A percentile compares a stretch with the other conserved stretches of the same genome.
These are phyloP conservation scores for Gentiana macrophylla DNA, from an alignment of 257 asterid genomes.

Conservation along the genomic window DNA sequence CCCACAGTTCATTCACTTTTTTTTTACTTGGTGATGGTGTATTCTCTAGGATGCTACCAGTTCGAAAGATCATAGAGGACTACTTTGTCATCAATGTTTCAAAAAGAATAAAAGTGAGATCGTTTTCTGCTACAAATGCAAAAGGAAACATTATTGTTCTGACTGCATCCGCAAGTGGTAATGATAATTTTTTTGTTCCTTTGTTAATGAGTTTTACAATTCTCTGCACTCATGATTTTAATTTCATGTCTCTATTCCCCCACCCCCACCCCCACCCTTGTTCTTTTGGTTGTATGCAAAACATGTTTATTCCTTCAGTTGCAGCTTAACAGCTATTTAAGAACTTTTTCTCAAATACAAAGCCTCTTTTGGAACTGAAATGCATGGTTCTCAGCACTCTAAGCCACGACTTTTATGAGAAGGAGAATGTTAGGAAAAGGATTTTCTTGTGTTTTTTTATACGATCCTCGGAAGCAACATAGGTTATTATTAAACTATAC, in stretches of 20 bases:
- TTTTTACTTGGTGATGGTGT: slow-evolving; percentile 1
- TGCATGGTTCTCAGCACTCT: not conserved
- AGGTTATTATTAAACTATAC: too few relatives aligned
- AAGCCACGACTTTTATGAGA: too few relatives aligned
- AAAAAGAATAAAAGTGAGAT: slow-evolving; percentile 22
- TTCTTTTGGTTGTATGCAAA: not conserved
- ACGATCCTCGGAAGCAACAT: too few relatives aligned
- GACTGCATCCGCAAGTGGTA: slow-evolving; percentile 68
- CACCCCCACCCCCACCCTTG: not conserved
- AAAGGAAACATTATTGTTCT: slow-evolving; percentile 49
- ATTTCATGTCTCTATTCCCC: not conserved
- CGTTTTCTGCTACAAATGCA: slow-evolving; percentile 53
- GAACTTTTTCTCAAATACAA: too few relatives aligned
- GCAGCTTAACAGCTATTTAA: too few relatives aligned
- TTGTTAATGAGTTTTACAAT: not conserved
- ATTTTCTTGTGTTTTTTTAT: too few relatives aligned
- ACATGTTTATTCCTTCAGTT: too few relatives aligned
- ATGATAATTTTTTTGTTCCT: slow-evolving; percentile 8
- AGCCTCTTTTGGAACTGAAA: not conserved
- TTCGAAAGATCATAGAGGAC: slow-evolving; percentile 20
- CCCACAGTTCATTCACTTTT: too few relatives aligned
- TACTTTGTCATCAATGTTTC: slow-evolving; percentile 62
- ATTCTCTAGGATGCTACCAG: slow-evolving; percentile 31
- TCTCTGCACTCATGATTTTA: not conserved
- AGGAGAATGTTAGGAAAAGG: too few relatives aligned